phyloP scores from a whole-genome alignment of 495 filamentous ascomycete genomes.

The Amniculicola lignicola region DNA sequence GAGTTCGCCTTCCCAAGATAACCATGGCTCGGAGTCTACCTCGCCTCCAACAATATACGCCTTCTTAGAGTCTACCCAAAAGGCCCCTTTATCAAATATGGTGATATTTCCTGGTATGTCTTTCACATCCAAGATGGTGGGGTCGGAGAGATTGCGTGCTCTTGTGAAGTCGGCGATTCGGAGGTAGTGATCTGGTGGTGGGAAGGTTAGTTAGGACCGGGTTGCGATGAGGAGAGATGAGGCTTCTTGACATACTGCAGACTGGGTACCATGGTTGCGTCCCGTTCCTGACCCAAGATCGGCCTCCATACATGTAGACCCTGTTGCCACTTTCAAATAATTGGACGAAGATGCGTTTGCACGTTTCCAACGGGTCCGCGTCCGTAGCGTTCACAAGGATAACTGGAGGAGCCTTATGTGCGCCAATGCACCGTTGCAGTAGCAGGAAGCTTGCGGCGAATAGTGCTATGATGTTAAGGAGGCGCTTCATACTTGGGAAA shows the following conservation, averaged over 20 bases:
- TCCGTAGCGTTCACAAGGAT: not conserved
- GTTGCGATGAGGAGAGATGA: not conserved
- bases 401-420: too few relatives aligned
- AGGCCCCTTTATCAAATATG: constrained; percentile 1
- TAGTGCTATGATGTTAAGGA: too few relatives aligned
- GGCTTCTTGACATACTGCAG: not conserved
- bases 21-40: not conserved
- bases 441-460: not conserved
- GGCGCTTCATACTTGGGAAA: too few relatives aligned
- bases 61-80: constrained; percentile 9
- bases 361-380: too few relatives aligned
- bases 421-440: not conserved
- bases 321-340: constrained; percentile 3
- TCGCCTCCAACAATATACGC: constrained; percentile 2
- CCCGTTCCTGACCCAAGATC: constrained; percentile 11
- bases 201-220: not conserved
- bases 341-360: not conserved
- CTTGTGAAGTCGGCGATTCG: constrained; percentile 11
- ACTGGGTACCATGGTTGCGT: not conserved
- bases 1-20: not conserved
- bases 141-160: not conserved
- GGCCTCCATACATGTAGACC: constrained; percentile 17
- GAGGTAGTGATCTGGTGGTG: constrained; percentile 12
- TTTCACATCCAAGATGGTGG: constrained; percentile 1
- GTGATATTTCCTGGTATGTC: constrained; percentile 10